A percentile compares a stretch with the other conserved stretches of the same genome.
Conservation (phyloP, 768 basidiomycete genomes). For the Tricholoma hemisulphureum region DNA sequence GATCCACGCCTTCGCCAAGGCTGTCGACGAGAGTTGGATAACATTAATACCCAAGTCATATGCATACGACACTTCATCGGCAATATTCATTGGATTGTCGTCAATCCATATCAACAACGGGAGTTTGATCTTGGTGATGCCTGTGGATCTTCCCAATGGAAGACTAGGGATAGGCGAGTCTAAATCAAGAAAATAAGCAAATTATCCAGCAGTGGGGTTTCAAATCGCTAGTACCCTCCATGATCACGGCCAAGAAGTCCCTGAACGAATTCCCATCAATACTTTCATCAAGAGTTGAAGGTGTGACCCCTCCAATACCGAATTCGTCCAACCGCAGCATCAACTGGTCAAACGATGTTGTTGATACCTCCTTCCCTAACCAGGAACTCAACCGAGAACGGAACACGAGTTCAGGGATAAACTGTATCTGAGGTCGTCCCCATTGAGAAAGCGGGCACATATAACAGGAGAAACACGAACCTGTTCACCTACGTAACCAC, state of each 20-base stretch:
- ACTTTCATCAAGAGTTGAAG: conserved; percentile 16
- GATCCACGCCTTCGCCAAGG: conserved; percentile 27
- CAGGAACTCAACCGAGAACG: conserved; percentile 12
- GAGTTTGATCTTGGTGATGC: background rate
- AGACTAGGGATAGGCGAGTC: background rate
- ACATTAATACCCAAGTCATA: conserved; percentile 17
- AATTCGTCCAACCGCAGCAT: conserved; percentile 17
- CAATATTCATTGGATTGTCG: conserved; percentile 20
- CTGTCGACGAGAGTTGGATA: conserved; percentile 27
- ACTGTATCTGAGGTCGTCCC: background rate
- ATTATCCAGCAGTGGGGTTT: background rate
- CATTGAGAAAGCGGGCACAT: background rate
- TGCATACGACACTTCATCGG: conserved; percentile 14
- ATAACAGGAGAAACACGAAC: conserved; percentile 6
- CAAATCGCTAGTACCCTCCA: background rate
- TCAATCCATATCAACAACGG: conserved; percentile 32
- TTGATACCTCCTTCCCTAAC: conserved; percentile 5
- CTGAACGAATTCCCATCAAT: background rate
- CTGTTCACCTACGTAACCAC: conserved; percentile 21
- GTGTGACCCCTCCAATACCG: conserved; percentile 21
- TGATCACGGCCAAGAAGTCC: conserved; percentile 5
- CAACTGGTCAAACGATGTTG: conserved; percentile 10
- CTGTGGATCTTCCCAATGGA: background rate
- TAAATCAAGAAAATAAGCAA: background rate
- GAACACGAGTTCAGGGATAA: conserved; percentile 1